Conservation (phyloP, 2,329 filamentous ascomycete species). For the Endocalyx cinctus region DNA sequence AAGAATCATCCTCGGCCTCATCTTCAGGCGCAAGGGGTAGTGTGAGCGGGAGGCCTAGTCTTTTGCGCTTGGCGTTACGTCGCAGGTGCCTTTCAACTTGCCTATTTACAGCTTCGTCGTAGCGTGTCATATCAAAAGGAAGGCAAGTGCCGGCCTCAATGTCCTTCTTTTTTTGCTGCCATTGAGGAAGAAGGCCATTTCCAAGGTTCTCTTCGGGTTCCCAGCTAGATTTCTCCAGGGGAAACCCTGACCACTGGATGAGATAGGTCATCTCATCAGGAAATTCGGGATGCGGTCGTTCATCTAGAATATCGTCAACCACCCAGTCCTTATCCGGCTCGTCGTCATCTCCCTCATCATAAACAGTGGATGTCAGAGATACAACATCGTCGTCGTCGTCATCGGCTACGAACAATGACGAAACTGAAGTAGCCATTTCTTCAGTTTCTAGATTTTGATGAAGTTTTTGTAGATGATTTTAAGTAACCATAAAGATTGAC, state of each 20-base stretch:
- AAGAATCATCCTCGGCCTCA: slow-evolving; percentile 22
- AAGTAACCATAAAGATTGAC: no score
- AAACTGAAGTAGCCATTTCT: no score
- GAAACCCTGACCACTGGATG: slow-evolving; percentile 61
- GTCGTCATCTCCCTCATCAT: slow-evolving; percentile 14
- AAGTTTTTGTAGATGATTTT: no score
- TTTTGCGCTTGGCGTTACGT: slow-evolving; percentile 40
- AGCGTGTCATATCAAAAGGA: slow-evolving; percentile 35
- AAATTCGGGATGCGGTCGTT: slow-evolving; percentile 27
- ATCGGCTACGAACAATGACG: no score
- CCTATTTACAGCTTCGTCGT: slow-evolving; percentile 27
- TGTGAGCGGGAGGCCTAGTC: slow-evolving; percentile 29
- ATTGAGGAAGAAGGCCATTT: slow-evolving; percentile 33
- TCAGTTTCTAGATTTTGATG: no score
- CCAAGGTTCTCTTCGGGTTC: slow-evolving; percentile 44
- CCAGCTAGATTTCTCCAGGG: slow-evolving; percentile 52
- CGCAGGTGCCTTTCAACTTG: slow-evolving; percentile 34
- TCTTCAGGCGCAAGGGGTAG: no score
- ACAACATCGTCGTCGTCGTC: slow-evolving; percentile 46
- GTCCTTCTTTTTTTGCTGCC: slow-evolving; percentile 37
- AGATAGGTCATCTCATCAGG: slow-evolving; percentile 45
- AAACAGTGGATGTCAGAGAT: slow-evolving; percentile 52
- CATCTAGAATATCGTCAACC: slow-evolving; percentile 50
- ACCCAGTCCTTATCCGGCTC: slow-evolving; percentile 44
- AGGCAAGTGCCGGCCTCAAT: slow-evolving; percentile 26